phyloP scores from a whole-genome alignment of 2,329 filamentous ascomycete genomes.

The Colletotrichum orbiculare region DNA sequence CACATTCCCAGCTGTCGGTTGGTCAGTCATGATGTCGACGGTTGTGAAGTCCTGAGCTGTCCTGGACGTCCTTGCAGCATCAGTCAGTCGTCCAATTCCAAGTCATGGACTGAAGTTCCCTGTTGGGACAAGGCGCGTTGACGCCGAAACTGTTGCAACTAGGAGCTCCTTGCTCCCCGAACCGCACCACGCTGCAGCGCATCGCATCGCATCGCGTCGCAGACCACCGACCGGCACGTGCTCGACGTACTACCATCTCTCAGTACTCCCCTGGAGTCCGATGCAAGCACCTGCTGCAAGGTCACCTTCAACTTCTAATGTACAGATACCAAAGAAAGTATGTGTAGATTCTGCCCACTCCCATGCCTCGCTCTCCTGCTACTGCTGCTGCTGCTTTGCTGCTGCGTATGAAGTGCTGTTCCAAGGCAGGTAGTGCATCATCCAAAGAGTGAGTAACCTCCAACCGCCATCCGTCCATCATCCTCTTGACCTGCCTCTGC shows the following conservation, averaged over 20 bases:
- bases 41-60: background rate
- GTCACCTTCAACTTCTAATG: too few relatives aligned
- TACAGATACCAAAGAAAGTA: too few relatives aligned
- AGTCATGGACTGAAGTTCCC: background rate
- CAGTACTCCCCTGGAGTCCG: too few relatives aligned
- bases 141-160: conserved; percentile 45
- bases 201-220: conserved; percentile 26
- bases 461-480: conserved; percentile 6
- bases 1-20: background rate
- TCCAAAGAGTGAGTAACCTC: too few relatives aligned
- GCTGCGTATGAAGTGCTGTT: background rate
- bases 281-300: too few relatives aligned
- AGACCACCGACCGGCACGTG: conserved; percentile 31
- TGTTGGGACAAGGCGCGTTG: conserved; percentile 38
- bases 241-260: background rate
- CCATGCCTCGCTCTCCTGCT: too few relatives aligned
- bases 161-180: conserved; percentile 39
- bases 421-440: conserved; percentile 1
- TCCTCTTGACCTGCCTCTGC: conserved; percentile 7
- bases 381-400: too few relatives aligned
- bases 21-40: too few relatives aligned
- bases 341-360: too few relatives aligned
- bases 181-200: conserved; percentile 25
- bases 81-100: background rate
- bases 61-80: background rate